Evolutionary conservation across 2,329 filamentous ascomycete genomes (phyloP).

Genomic region (Pezicula radicicola): DNA sequence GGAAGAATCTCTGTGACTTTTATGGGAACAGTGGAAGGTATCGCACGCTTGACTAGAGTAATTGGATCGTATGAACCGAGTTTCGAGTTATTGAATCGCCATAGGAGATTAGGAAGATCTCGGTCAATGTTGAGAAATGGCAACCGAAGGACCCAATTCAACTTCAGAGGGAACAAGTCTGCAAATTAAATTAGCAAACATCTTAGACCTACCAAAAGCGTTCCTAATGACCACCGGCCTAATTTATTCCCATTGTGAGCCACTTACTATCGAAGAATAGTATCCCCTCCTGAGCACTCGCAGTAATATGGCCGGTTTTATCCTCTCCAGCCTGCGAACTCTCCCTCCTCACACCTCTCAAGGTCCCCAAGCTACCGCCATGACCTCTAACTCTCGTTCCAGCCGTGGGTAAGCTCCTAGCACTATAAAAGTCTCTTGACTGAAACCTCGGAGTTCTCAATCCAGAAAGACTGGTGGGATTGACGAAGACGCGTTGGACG

Average conservation of each 20-base stretch:
- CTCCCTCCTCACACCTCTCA: conserved; percentile 33
- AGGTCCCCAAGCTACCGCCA: conserved; percentile 3
- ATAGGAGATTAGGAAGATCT: conserved; percentile 45
- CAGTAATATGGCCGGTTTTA: conserved; percentile 78
- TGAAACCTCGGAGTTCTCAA: conserved; percentile 22
- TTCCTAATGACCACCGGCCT: conserved; percentile 46
- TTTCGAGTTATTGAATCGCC: conserved; percentile 46
- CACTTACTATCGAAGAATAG: conserved; percentile 83
- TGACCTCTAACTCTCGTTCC: conserved; percentile 7
- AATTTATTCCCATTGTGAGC: conserved; percentile 1
- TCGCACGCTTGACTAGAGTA: conserved; percentile 54
- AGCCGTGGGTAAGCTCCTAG: conserved; percentile 8
- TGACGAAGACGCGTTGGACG: conserved; percentile 27
- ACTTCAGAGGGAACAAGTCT: conserved; percentile 72
- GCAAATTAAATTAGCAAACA: no score
- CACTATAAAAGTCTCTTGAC: conserved; percentile 21
- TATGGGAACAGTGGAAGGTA: conserved; percentile 60
- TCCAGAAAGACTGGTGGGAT: conserved; percentile 31
- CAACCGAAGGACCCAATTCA: conserved; percentile 60
- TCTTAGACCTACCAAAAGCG: no score
- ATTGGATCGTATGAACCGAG: conserved; percentile 53
- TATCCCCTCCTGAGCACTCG: conserved; percentile 73
- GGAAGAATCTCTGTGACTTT: conserved; percentile 80
- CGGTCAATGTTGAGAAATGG: conserved; percentile 39
- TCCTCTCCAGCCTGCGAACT: conserved; percentile 52